phyloP scores from a whole-genome alignment of 2,329 filamentous ascomycete genomes.

The Neopestalotiopsis rosae region DNA sequence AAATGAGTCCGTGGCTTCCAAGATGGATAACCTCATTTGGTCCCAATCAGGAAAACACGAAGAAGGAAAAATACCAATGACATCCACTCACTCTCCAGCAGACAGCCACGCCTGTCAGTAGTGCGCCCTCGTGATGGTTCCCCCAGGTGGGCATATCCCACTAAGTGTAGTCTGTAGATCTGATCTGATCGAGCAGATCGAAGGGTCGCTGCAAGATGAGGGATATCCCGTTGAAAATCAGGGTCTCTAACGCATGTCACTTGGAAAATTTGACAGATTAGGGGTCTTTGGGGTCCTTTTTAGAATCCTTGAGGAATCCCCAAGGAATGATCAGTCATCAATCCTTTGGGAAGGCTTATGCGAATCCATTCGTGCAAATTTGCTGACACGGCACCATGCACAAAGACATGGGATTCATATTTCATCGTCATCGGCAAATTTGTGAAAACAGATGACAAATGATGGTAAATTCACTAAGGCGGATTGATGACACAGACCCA shows the following conservation, averaged over 20 bases:
- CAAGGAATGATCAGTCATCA: no score
- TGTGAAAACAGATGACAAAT: no score
- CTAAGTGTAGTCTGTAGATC: not conserved
- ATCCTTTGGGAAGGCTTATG: no score
- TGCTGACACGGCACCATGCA: not conserved
- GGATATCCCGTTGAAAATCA: not conserved
- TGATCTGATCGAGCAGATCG: not conserved
- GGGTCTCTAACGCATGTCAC: not conserved
- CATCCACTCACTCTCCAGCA: not conserved
- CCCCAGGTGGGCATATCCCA: not conserved
- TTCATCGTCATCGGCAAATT: no score
- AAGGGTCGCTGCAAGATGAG: not conserved
- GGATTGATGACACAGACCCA: constrained; percentile 29
- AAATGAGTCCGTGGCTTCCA: constrained; percentile 13
- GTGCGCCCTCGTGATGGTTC: constrained; percentile 4
- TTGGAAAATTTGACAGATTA: not conserved
- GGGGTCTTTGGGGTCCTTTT: not conserved
- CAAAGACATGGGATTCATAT: not conserved
- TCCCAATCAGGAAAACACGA: not conserved
- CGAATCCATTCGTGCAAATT: no score
- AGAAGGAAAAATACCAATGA: not conserved
- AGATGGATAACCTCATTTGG: not conserved
- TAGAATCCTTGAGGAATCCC: not conserved
- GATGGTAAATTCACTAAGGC: no score
- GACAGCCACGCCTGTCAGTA: not conserved